phyloP scores from a whole-genome alignment of 2,329 filamentous ascomycete species.

The Epichloe coenophiala region DNA sequence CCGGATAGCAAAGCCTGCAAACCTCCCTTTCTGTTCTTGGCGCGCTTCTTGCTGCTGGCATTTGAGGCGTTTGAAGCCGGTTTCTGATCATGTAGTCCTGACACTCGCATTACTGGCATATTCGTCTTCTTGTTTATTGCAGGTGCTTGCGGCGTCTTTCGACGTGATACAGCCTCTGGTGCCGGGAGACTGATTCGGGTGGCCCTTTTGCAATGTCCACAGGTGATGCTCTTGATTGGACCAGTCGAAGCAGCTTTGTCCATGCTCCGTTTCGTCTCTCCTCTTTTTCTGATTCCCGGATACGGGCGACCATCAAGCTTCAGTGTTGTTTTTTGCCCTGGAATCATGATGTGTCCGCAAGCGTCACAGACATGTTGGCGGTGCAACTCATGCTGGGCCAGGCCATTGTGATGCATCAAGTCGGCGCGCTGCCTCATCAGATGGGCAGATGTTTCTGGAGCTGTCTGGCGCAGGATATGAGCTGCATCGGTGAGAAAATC shows the following conservation, averaged over 20 bases:
- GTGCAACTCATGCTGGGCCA: conserved; percentile 32
- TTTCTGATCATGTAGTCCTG: conserved; percentile 10
- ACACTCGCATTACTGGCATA: neutral
- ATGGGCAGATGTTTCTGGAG: conserved; percentile 45
- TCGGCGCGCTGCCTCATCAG: conserved; percentile 41
- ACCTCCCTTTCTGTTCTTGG: conserved; percentile 50
- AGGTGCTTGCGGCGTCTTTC: conserved; percentile 7
- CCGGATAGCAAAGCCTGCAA: conserved; percentile 49
- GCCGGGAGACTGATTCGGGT: conserved; percentile 28
- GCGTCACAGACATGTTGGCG: conserved; percentile 41
- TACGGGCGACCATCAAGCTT: conserved; percentile 19
- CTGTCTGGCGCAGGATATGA: conserved; percentile 37
- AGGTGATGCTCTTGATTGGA: conserved; percentile 20
- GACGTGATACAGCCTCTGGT: conserved; percentile 19
- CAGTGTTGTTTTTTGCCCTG: conserved; percentile 30
- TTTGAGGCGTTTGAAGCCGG: conserved; percentile 25
- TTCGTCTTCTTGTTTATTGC: conserved; percentile 8
- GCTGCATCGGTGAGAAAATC: conserved; percentile 44
- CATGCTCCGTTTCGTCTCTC: neutral
- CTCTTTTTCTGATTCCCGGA: no score
- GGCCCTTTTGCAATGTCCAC: conserved; percentile 30
- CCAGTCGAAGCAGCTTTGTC: neutral
- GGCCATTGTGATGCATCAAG: conserved; percentile 33
- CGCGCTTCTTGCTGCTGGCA: conserved; percentile 50
- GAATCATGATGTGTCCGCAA: conserved; percentile 48